Conservation (phyloP, 192 early-diverging fungal species). For the Coemansia sp. region DNA sequence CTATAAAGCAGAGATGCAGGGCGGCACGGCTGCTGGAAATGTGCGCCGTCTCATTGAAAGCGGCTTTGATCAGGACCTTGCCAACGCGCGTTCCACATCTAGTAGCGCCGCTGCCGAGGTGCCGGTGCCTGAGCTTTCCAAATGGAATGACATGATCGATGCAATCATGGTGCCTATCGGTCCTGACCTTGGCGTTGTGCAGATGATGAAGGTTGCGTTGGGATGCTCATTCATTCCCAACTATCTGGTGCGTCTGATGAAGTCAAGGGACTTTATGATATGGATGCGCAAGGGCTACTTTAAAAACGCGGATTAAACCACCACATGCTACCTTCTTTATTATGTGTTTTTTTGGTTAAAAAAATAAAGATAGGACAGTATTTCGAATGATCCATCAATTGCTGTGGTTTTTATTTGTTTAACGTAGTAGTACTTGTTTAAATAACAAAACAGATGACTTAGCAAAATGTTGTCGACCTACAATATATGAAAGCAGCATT, state of each 20-base stretch:
- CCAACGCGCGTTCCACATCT: background rate
- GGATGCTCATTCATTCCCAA: constrained; percentile 16
- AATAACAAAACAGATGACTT: too few species aligned
- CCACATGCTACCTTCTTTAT: too few species aligned
- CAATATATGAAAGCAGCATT: too few species aligned
- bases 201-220: constrained; percentile 30
- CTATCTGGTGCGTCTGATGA: constrained; percentile 29
- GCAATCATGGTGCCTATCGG: constrained; percentile 45
- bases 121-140: constrained; percentile 10
- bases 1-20: constrained; percentile 51
- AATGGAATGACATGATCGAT: constrained; percentile 35
- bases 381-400: too few species aligned
- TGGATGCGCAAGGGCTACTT: constrained; percentile 35
- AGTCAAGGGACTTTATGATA: constrained; percentile 42
- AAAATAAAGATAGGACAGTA: too few species aligned
- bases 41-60: constrained; percentile 25
- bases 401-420: too few species aligned
- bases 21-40: constrained; percentile 31
- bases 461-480: too few species aligned
- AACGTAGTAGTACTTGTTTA: too few species aligned
- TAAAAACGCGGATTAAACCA: too few species aligned
- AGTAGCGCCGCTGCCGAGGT: constrained; percentile 2
- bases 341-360: too few species aligned
- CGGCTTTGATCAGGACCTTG: constrained; percentile 20
- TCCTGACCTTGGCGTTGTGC: constrained; percentile 29